These are phyloP conservation scores for Colletotrichum lupini DNA, from an alignment of 2,329 filamentous ascomycete genomes.

Conservation along the genomic window DNA sequence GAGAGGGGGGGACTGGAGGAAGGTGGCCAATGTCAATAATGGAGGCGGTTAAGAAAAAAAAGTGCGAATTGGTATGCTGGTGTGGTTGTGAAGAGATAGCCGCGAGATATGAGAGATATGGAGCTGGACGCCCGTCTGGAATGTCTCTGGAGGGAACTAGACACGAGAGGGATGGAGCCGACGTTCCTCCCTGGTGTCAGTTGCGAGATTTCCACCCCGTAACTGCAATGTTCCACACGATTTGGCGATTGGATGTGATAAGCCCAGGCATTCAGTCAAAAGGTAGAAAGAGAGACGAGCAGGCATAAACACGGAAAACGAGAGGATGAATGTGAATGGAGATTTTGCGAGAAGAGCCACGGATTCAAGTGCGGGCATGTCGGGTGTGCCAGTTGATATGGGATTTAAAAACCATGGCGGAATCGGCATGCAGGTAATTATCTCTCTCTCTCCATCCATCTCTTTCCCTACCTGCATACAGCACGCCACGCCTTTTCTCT, in stretches of 20 bases:
- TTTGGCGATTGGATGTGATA: background rate
- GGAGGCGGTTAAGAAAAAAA: background rate
- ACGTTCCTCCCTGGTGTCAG: conserved; percentile 36
- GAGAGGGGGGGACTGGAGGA: background rate
- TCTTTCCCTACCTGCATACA: background rate
- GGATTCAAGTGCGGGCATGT: background rate
- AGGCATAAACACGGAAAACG: background rate
- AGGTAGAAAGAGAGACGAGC: background rate
- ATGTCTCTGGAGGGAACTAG: conserved; percentile 32
- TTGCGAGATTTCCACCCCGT: background rate
- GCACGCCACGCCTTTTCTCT: background rate
- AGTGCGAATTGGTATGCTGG: conserved; percentile 9
- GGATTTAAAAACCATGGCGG: background rate
- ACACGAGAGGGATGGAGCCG: conserved; percentile 33
- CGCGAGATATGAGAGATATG: conserved; percentile 14
- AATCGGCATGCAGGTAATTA: background rate
- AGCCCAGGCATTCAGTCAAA: too few species aligned
- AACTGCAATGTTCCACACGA: conserved; percentile 6
- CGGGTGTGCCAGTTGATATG: conserved; percentile 1
- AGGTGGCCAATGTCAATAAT: background rate
- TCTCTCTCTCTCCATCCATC: too few species aligned
- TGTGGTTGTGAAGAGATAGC: background rate
- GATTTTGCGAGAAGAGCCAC: background rate
- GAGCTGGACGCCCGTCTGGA: conserved; percentile 15
- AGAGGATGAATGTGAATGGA: background rate